phyloP scores from a whole-genome alignment of 1,284 basidiomycete species.

The Cerrena zonata region DNA sequence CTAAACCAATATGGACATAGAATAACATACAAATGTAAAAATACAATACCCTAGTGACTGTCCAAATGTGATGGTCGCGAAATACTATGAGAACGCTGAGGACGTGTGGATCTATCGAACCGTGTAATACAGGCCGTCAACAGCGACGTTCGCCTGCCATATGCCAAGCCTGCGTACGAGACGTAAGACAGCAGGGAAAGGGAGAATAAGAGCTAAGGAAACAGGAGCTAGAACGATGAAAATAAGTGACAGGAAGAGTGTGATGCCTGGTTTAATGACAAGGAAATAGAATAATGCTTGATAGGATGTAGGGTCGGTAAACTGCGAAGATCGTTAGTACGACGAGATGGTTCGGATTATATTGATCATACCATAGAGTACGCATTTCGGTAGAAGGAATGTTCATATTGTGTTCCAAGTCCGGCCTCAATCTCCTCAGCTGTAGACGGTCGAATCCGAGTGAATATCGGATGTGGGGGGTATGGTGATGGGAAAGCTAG shows the following conservation, averaged over 20 bases:
- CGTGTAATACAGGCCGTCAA: constrained; percentile 59
- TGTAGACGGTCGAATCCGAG: constrained; percentile 46
- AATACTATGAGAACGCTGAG: not conserved
- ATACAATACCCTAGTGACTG: constrained; percentile 1
- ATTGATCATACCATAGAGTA: constrained; percentile 61
- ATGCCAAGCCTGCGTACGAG: constrained; percentile 59
- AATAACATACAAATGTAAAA: constrained; percentile 1
- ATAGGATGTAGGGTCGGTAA: constrained; percentile 72
- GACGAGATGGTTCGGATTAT: constrained; percentile 6
- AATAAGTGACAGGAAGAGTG: constrained; percentile 54
- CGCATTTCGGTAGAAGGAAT: constrained; percentile 70
- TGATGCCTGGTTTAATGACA: constrained; percentile 75
- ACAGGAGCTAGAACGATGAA: constrained; percentile 55
- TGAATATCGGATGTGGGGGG: constrained; percentile 65
- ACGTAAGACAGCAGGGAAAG: constrained; percentile 61
- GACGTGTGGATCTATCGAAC: not conserved
- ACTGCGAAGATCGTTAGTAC: constrained; percentile 35
- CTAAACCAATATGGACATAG: not conserved
- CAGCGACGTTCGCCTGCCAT: constrained; percentile 76
- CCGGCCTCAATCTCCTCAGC: constrained; percentile 48
- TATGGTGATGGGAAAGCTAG: constrained; percentile 52
- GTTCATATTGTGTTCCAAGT: constrained; percentile 37
- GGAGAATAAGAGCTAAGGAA: constrained; percentile 50
- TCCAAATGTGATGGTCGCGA: not conserved
- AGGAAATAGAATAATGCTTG: constrained; percentile 80